A percentile compares a stretch with the other conserved stretches of the same genome.
Evolutionary conservation across 2,329 filamentous ascomycete genomes (phyloP).

Genomic region (Neospermospora avenae): DNA sequence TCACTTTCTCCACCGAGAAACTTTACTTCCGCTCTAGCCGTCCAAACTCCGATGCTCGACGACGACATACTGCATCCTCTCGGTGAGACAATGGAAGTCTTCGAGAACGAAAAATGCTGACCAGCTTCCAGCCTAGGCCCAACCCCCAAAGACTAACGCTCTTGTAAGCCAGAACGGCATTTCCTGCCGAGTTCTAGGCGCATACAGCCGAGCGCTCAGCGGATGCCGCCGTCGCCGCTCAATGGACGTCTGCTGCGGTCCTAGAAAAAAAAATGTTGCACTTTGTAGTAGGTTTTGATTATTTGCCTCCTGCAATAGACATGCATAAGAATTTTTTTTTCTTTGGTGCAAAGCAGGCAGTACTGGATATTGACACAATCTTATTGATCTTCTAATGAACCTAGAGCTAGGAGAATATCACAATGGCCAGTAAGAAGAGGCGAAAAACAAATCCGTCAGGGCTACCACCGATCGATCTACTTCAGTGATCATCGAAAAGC

Average conservation of each 20-base stretch:
- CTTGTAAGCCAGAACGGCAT: background rate
- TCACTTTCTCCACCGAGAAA: background rate
- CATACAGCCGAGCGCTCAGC: background rate
- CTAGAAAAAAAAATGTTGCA: background rate
- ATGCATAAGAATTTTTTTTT: background rate
- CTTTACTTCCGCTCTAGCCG: background rate
- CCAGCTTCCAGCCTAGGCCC: background rate
- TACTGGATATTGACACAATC: no score
- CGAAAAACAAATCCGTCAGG: background rate
- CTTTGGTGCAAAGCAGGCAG: no score
- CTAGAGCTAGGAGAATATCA: background rate
- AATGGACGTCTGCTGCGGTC: background rate
- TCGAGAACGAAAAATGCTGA: background rate
- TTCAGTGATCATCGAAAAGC: no score
- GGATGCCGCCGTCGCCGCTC: background rate
- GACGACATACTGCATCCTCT: background rate
- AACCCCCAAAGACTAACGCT: background rate
- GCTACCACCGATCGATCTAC: no score
- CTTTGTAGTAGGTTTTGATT: background rate
- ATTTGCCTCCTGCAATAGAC: background rate
- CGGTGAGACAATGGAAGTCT: background rate
- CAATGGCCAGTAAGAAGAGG: background rate
- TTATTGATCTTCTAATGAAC: no score
- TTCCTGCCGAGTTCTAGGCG: background rate
- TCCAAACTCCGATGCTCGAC: background rate